A percentile compares a stretch with the other conserved stretches of the same genome.
These are phyloP conservation scores for Chaetomium fimeti DNA, from an alignment of 495 filamentous ascomycete genomes.

Conservation along the genomic window DNA sequence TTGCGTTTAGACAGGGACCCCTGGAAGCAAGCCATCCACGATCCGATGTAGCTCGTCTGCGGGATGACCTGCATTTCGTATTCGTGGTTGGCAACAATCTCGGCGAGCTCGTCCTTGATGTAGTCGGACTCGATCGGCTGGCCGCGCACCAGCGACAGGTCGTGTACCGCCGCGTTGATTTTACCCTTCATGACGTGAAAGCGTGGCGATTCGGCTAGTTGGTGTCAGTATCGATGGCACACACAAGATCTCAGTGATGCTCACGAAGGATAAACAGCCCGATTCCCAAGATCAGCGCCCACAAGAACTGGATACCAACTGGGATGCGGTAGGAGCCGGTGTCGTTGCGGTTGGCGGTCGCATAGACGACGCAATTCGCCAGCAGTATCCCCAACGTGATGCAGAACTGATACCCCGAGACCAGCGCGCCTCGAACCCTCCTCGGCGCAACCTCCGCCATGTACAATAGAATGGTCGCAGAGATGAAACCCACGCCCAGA, in stretches of 20 bases:
- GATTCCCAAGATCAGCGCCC: constrained; percentile 64
- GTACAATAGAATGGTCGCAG: constrained; percentile 69
- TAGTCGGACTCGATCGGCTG: constrained; percentile 62
- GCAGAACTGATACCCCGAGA: constrained; percentile 76
- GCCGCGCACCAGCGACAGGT: constrained; percentile 64
- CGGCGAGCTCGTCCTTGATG: constrained; percentile 67
- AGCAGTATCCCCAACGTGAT: constrained; percentile 72
- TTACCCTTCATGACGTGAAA: constrained; percentile 73
- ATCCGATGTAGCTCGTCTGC: constrained; percentile 59
- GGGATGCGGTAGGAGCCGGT: constrained; percentile 72
- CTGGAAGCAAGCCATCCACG: constrained; percentile 64
- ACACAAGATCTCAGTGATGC: not conserved
- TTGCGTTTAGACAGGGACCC: constrained; percentile 54
- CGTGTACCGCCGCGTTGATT: constrained; percentile 58
- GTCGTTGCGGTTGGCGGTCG: constrained; percentile 59
- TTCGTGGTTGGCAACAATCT: constrained; percentile 80
- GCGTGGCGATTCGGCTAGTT: constrained; percentile 71
- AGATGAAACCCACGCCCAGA: constrained; percentile 71
- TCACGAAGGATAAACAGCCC: constrained; percentile 58
- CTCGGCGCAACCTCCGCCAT: constrained; percentile 67
- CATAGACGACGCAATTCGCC: constrained; percentile 70
- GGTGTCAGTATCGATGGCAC: not conserved
- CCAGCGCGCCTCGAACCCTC: constrained; percentile 67
- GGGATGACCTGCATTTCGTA: constrained; percentile 68
- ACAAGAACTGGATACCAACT: constrained; percentile 65